Evolutionary conservation across 371 early-diverging fungal species (phyloP), one percentile per base, ranked within the genome.

Genomic region (Mucor lusitanicus): DNA sequence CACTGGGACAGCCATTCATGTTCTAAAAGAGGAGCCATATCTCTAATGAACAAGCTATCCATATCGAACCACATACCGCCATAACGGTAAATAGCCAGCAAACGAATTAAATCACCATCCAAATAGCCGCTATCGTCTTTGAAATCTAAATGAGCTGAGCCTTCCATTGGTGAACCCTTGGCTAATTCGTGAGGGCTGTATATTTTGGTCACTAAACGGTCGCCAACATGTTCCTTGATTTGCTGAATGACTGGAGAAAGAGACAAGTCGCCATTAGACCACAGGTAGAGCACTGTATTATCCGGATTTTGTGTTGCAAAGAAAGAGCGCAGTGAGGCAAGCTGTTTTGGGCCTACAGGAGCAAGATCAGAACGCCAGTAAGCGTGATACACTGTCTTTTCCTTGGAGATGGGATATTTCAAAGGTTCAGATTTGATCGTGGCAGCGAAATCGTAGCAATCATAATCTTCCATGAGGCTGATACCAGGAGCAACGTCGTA

Each of bases 1-100:
- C 85, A 85, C 58, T 83, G 83, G 4, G 75, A 71, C 15, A 85
- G 48, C 85, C 85, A 85, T 65, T 85, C 85, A 37, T 78, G 81
- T 53, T 85, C 83, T 9, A 82, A 67, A 5, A 85, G 65, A 0
- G 85, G 85, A 1, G 75, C 64, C 80, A 85, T 79, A 61, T 85
- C 85, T 30, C 85, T 67, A 12, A 85, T 76, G 59, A 85, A 76
- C 9, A 85, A 62, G 0, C 81, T 74, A 46, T 85, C 85, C 85
- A 85, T 85, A 65, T 85, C 85, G 56, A 85, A 85, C 85, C 85
- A 85, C 82, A 85, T 80, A 25, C 85, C 85, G 15, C 85, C 85
- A 62, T 82, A 73, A 0, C 78, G 72, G 50, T 85, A 85, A 12
- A 85, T 77, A 21, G 80, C 82, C 39, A 85, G 46, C 0, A 85